A percentile compares a stretch with the other conserved stretches of the same genome.
Conservation (phyloP, 2,329 filamentous ascomycete genomes). For the Fusarium sp. region DNA sequence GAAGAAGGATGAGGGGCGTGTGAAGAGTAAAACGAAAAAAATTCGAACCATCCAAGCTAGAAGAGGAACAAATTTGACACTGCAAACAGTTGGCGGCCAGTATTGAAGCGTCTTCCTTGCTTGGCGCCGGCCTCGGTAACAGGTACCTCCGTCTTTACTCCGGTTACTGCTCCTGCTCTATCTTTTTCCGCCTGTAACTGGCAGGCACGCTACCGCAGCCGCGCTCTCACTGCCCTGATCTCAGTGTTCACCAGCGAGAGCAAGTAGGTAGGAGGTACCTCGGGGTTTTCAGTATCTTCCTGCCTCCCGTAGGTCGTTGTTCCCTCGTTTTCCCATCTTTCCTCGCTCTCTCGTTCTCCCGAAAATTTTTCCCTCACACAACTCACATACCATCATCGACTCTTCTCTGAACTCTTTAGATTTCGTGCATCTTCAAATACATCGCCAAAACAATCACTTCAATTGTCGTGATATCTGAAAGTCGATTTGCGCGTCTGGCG, state of each 20-base stretch:
- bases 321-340: conserved; percentile 40
- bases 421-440: conserved; percentile 11
- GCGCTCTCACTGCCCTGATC: conserved; percentile 27
- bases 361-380: conserved; percentile 37
- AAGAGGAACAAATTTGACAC: conserved; percentile 35
- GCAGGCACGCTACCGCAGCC: conserved; percentile 25
- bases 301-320: conserved; percentile 28
- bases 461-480: conserved; percentile 32
- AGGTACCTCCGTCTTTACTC: conserved; percentile 42
- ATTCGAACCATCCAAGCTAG: conserved; percentile 24
- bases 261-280: conserved; percentile 35
- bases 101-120: conserved; percentile 38
- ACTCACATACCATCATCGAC: conserved; percentile 36
- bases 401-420: conserved; percentile 21
- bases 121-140: conserved; percentile 38
- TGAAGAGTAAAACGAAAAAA: conserved; percentile 34
- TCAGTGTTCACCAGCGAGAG: conserved; percentile 15
- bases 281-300: conserved; percentile 24
- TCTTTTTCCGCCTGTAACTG: conserved; percentile 39
- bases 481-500: conserved; percentile 44
- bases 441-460: conserved; percentile 8
- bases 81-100: conserved; percentile 43
- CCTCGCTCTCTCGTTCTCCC: conserved; percentile 34
- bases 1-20: conserved; percentile 18
- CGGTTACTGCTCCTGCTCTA: conserved; percentile 24